phyloP scores from a whole-genome alignment of 2,329 filamentous ascomycete genomes.

The Trichoderma endophyticum region DNA sequence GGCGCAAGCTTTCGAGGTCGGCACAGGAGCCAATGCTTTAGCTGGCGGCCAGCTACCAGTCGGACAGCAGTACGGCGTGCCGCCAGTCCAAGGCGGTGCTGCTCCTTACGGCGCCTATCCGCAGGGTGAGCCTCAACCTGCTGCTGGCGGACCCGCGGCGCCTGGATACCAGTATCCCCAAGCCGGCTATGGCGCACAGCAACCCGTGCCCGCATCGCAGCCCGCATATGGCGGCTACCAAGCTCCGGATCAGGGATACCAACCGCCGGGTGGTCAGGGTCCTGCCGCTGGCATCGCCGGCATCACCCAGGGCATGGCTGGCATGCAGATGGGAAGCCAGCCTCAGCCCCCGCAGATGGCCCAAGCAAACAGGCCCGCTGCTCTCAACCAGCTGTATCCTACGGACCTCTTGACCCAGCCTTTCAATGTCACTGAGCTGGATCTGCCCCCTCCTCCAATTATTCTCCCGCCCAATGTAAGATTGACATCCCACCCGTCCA shows the following conservation, averaged over 20 bases:
- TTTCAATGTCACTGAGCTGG: conserved; percentile 90
- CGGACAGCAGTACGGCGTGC: conserved; percentile 46
- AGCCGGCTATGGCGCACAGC: conserved; percentile 42
- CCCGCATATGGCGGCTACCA: conserved; percentile 38
- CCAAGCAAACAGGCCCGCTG: conserved; percentile 43
- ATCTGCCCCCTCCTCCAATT: conserved; percentile 86
- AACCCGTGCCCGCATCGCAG: conserved; percentile 38
- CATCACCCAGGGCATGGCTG: conserved; percentile 80
- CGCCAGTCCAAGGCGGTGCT: conserved; percentile 38
- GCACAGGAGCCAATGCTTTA: conserved; percentile 75
- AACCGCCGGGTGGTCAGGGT: conserved; percentile 44
- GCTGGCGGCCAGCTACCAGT: conserved; percentile 45
- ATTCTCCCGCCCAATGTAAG: conserved; percentile 88
- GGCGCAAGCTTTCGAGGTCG: conserved; percentile 90
- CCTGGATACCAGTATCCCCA: conserved; percentile 43
- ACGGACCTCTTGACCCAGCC: conserved; percentile 90
- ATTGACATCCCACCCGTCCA: background rate
- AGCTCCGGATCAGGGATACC: conserved; percentile 62
- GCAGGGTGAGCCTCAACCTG: conserved; percentile 45
- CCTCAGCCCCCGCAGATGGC: conserved; percentile 40
- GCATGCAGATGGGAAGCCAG: conserved; percentile 69
- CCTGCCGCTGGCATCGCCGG: conserved; percentile 57
- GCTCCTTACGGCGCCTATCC: conserved; percentile 60
- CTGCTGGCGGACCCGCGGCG: conserved; percentile 30
- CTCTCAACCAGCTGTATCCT: conserved; percentile 84